Evolutionary conservation across 805 yeast genomes (phyloP), one percentile per base, ranked within the genome.

Genomic region (Wickerhamomyces queroliae): DNA sequence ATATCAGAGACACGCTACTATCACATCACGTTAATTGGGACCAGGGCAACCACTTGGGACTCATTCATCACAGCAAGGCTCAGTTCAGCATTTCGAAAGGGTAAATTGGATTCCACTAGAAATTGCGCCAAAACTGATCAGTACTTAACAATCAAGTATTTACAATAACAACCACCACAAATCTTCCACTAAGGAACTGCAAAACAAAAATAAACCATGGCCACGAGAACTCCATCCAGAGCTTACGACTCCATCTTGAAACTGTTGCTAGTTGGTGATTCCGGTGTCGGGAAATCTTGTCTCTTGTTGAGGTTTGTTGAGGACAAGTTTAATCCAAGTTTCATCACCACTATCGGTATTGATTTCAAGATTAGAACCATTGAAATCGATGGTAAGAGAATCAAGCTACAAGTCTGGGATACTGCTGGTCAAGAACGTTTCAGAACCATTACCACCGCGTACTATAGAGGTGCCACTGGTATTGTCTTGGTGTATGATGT

Each of bases 401-500:
- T 93, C 64, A 93, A 93, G 67, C 75, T 91, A 59, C 99, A 93
- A 64, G 85, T 91, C 33, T 84, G 96, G 96, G 96, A 89, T 61
- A 89, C 96, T 30, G 96, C 96, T 1, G 96, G 96, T n/a, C 96
- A 89, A 67, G 96, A 89, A 62, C 74, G 96, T 57, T 89, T 89
- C 69, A 78, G 96, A 67, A 87, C 96, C 31, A 89, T 89, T 66
- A 90, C 93, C 36, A 83, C 93, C n/a, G 91, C 95, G 1, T 85
- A 85, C 64, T 85, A 85, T 64, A 78, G 95, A 63, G 95, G 95
- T 42, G 93, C 95, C 42, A 81, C 83, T 80, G 95, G 95, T 47
- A 84, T 85, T 54, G 80, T 84, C 37, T 72, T 85, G 55, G 89
- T 85, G 27, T 85, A 84, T 59, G 95, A 85, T 61, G 91, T 84